Evolutionary conservation across 2,329 filamentous ascomycete species (phyloP).

Genomic region (Cyanodermella asteris): DNA sequence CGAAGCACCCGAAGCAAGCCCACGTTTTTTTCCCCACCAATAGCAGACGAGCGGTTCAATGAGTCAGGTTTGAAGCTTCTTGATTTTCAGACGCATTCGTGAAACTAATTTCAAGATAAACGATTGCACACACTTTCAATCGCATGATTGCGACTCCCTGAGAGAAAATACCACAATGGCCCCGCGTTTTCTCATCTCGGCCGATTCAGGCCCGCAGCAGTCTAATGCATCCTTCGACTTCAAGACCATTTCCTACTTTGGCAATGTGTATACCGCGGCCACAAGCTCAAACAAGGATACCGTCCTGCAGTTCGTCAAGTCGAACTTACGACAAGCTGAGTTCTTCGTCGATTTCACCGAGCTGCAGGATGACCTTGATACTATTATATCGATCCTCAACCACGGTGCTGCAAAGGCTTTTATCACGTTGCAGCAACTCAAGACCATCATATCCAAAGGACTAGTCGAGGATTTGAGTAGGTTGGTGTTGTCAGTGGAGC

Average conservation of each 20-base stretch:
- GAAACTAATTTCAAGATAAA: too few relatives aligned
- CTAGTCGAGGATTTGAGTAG: slow-evolving; percentile 29
- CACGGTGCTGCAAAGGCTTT: slow-evolving; percentile 70
- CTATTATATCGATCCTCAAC: slow-evolving; percentile 63
- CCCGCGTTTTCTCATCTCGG: slow-evolving; percentile 19
- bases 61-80: too few relatives aligned
- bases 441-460: slow-evolving; percentile 27
- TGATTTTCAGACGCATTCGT: too few relatives aligned
- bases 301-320: slow-evolving; percentile 30
- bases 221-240: slow-evolving; percentile 27
- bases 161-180: too few relatives aligned
- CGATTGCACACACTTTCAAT: too few relatives aligned
- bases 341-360: slow-evolving; percentile 58
- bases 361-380: slow-evolving; percentile 43
- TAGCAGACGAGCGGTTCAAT: too few relatives aligned
- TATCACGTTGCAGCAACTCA: slow-evolving; percentile 48
- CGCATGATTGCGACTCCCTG: slow-evolving; percentile 1
- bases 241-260: slow-evolving; percentile 35
- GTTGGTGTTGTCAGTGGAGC: slow-evolving; percentile 31
- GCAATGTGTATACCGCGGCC: slow-evolving; percentile 32
- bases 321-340: slow-evolving; percentile 31
- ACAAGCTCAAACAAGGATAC: slow-evolving; percentile 25
- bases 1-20: too few relatives aligned
- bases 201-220: slow-evolving; percentile 15
- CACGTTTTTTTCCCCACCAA: too few relatives aligned